Evolutionary conservation across 2,329 filamentous ascomycete genomes (phyloP), one percentile per base, ranked within the genome.

Genomic region (Fusarium odoratissimum): DNA sequence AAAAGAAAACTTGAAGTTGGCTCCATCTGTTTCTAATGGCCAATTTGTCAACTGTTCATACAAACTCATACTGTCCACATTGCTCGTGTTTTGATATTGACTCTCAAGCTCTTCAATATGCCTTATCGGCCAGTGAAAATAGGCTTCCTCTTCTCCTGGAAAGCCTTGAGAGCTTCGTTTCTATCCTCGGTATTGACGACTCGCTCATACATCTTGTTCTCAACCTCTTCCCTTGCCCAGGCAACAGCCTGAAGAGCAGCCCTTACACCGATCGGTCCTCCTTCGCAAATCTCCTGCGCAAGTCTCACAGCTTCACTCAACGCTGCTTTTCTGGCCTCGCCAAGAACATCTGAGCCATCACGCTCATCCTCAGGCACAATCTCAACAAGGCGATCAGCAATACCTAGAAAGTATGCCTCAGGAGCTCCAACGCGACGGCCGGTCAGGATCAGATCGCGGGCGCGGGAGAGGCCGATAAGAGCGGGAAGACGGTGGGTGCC

Each of bases 321-420:
- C 14, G 93, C 93, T 75, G 89, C 89, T 71, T 88, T 88, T 55
- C 93, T 85, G 23, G 93, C 92, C 37, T 84, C 83, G 9, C 85
- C 84, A 59, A 91, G 84, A 57, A 92, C 77, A 48, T 83, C 77
- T 16, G 77, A 77, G 17, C 74, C 77, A 31, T 81, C 82, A 44
- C 83, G 83, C 74, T 82, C 80, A 58, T 89, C 86, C 74, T 90
- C 87, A 10, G 89, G 88, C 28, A 89, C 83, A 28, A 97, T 87
- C 82, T 98, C 93, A 30, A 98, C 94, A 35, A 98, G 83, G n/a
- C 95, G 87, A 83, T 98, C 95, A 48, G 93, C 95, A 38, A 99
- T 86, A 2, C 96, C 96, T 23, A 98, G 84, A 81, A 97, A 96
- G 83, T 97, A 97, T 1, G 96, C 94, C 84, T 98, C 96, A 3